Conservation (phyloP, 1,284 basidiomycete genomes). For the Coniferiporia weirii region DNA sequence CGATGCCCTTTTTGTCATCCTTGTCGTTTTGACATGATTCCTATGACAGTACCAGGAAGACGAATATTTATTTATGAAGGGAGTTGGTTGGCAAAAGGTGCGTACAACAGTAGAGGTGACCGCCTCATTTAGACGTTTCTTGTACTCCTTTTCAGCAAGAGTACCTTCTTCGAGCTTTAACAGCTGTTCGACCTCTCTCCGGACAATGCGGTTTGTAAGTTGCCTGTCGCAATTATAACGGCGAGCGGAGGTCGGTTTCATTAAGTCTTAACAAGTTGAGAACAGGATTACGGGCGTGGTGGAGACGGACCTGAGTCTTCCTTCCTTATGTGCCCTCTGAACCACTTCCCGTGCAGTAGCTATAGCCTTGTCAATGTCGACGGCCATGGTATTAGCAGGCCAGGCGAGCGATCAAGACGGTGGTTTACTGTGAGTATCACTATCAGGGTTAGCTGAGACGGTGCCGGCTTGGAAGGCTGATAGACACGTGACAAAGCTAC, state of each 20-base stretch:
- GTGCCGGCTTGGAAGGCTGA: background rate
- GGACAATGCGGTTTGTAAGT: constrained; percentile 44
- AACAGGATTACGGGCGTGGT: background rate
- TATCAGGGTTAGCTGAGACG: too few species aligned
- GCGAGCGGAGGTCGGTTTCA: background rate
- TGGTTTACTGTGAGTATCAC: too few species aligned
- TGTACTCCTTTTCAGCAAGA: constrained; percentile 40
- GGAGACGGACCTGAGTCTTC: constrained; percentile 25
- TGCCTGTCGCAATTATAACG: constrained; percentile 28
- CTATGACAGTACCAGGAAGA: too few species aligned
- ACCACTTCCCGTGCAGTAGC: constrained; percentile 26
- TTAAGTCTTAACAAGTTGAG: background rate
- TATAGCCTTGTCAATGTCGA: constrained; percentile 13
- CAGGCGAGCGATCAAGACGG: background rate
- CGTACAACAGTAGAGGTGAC: constrained; percentile 39
- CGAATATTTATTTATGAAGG: background rate
- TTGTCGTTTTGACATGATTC: too few species aligned
- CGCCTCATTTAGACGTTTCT: constrained; percentile 36
- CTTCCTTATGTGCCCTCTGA: constrained; percentile 24
- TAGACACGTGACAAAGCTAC: background rate
- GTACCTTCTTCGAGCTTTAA: constrained; percentile 36
- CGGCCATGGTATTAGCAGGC: background rate
- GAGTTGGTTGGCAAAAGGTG: background rate
- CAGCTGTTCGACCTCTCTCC: constrained; percentile 38
- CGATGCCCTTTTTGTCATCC: too few species aligned